Conservation (phyloP, 208 protist species). For the Trypanosoma grayi region DNA sequence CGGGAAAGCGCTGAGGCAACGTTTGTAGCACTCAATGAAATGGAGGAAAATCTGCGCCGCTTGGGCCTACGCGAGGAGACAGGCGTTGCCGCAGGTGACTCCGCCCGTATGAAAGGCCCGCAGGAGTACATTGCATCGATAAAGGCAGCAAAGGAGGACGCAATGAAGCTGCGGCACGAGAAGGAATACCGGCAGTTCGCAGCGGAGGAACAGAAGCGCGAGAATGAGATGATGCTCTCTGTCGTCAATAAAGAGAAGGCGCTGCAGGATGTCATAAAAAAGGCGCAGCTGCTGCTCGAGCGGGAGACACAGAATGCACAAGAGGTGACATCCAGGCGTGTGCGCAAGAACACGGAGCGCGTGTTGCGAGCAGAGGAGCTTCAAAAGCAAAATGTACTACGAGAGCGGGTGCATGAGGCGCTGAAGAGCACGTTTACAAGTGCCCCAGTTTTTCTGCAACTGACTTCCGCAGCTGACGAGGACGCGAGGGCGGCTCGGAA, state of each 20-base stretch:
- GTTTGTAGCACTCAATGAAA: slow-evolving; percentile 41
- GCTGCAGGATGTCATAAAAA: slow-evolving; percentile 32
- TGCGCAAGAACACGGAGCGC: slow-evolving; percentile 8
- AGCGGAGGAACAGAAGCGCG: slow-evolving; percentile 38
- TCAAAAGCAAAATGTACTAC: slow-evolving; percentile 13
- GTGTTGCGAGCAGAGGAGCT: slow-evolving; percentile 18
- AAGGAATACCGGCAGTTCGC: slow-evolving; percentile 56
- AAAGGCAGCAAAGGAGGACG: slow-evolving; percentile 49
- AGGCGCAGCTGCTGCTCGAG: slow-evolving; percentile 36
- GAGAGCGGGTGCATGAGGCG: slow-evolving; percentile 2
- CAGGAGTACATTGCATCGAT: slow-evolving; percentile 58
- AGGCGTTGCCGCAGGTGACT: not conserved
- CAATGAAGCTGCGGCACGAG: slow-evolving; percentile 47
- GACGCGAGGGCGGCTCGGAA: not conserved
- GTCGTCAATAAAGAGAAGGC: slow-evolving; percentile 23
- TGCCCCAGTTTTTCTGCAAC: not conserved
- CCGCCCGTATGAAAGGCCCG: slow-evolving; percentile 4
- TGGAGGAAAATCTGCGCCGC: slow-evolving; percentile 79
- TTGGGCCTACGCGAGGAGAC: slow-evolving; percentile 46
- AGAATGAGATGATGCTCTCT: slow-evolving; percentile 29
- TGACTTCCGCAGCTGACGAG: not conserved
- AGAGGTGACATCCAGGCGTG: slow-evolving; percentile 1
- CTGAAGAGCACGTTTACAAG: not conserved
- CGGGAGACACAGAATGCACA: slow-evolving; percentile 22
- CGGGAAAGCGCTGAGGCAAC: slow-evolving; percentile 30